phyloP scores from a whole-genome alignment of 169 alveolate species.

The Babesia ovata region DNA sequence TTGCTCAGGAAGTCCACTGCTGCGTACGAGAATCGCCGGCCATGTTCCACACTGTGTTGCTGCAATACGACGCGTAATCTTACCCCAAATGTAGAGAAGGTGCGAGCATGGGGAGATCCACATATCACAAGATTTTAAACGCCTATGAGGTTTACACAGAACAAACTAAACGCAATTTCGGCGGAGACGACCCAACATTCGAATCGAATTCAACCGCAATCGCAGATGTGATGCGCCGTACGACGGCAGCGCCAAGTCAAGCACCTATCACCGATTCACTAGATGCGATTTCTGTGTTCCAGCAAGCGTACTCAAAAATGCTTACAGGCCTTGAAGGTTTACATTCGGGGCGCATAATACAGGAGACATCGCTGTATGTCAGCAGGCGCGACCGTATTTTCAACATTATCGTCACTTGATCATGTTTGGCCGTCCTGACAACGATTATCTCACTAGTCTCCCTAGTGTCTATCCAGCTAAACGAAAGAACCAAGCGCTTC shows the following conservation, averaged over 20 bases:
- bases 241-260: background rate
- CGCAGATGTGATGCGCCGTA: background rate
- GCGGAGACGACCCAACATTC: background rate
- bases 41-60: too few species aligned
- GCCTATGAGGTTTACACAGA: constrained; percentile 1
- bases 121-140: background rate
- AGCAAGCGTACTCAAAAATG: constrained; percentile 12
- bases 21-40: too few species aligned
- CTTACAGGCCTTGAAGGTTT: background rate
- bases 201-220: background rate
- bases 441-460: constrained; percentile 16
- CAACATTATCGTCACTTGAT: background rate
- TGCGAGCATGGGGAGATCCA: background rate
- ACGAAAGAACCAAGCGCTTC: too few species aligned
- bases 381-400: background rate
- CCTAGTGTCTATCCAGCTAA: background rate
- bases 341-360: constrained; percentile 9
- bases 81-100: background rate
- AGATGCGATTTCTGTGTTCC: constrained; percentile 22
- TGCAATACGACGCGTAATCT: too few species aligned
- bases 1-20: too few species aligned
- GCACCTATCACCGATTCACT: background rate
- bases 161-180: background rate
- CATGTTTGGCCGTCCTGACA: constrained; percentile 10
- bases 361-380: background rate